Conservation (phyloP, 495 filamentous ascomycete genomes). For the Penicillium ucsense region DNA sequence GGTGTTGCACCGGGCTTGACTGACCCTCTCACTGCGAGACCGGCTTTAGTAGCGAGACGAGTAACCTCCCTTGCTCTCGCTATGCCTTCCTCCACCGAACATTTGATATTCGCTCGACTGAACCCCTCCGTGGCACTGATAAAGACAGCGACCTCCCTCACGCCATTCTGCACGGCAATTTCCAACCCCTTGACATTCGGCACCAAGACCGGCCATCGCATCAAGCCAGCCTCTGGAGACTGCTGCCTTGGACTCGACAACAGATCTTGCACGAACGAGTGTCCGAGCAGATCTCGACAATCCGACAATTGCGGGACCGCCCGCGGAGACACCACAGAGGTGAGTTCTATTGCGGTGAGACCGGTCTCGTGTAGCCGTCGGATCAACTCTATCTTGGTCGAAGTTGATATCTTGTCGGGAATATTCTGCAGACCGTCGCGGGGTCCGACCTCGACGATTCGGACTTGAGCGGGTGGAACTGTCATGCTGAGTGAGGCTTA, state of each 20-base stretch:
- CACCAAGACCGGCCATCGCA: slow-evolving; percentile 28
- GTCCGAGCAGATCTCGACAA: slow-evolving; percentile 21
- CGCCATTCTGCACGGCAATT: slow-evolving; percentile 18
- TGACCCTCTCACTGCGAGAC: slow-evolving; percentile 30
- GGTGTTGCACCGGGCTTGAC: neutral
- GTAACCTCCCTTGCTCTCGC: slow-evolving; percentile 18
- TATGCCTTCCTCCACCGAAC: slow-evolving; percentile 24
- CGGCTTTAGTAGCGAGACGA: slow-evolving; percentile 7
- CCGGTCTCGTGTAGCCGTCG: slow-evolving; percentile 19
- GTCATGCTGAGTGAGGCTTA: neutral
- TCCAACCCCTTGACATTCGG: slow-evolving; percentile 35
- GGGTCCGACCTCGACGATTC: slow-evolving; percentile 39
- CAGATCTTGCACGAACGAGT: slow-evolving; percentile 1
- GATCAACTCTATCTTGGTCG: slow-evolving; percentile 32
- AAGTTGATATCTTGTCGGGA: slow-evolving; percentile 21
- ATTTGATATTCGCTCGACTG: slow-evolving; percentile 36
- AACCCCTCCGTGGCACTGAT: slow-evolving; percentile 35
- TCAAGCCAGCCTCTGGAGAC: too few relatives aligned
- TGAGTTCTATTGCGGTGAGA: slow-evolving; percentile 30
- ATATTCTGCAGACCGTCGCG: slow-evolving; percentile 41
- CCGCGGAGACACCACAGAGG: slow-evolving; percentile 34
- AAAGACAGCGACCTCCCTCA: slow-evolving; percentile 33
- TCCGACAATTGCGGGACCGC: slow-evolving; percentile 36
- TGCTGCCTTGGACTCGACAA: neutral
- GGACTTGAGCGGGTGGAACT: slow-evolving; percentile 8